Percentiles rank a stretch among this genome's conserved stretches.
phyloP scores from a whole-genome alignment of 306 rosid genomes.

The Bauhinia variegata region DNA sequence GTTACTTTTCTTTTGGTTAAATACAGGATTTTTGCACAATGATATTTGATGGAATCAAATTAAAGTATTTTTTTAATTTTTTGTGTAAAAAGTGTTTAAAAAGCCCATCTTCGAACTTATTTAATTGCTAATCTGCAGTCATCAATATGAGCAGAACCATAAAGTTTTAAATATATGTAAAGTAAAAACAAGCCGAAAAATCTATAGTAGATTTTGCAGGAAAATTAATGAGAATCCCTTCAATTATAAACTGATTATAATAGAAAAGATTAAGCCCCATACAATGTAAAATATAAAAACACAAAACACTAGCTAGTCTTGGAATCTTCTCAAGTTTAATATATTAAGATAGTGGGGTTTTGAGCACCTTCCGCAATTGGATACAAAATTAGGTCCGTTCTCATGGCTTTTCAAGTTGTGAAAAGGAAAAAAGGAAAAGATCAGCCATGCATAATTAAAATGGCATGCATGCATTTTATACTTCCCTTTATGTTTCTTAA shows the following conservation, averaged over 20 bases:
- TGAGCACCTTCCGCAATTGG: constrained; percentile 1
- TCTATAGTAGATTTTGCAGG: background rate
- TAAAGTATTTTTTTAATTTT: constrained; percentile 46
- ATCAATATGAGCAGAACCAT: constrained; percentile 30
- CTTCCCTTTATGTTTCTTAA: constrained; percentile 37
- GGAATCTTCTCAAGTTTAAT: constrained; percentile 10
- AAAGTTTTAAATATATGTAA: constrained; percentile 24
- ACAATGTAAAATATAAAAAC: no score
- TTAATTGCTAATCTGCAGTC: constrained; percentile 50
- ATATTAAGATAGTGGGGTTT: constrained; percentile 14
- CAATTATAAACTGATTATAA: background rate
- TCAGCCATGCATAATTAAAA: constrained; percentile 5
- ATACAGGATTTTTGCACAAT: constrained; percentile 41
- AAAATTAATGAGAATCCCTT: background rate
- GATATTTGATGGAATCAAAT: constrained; percentile 54
- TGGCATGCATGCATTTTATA: no score
- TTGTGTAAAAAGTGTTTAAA: constrained; percentile 45
- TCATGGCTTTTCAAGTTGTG: constrained; percentile 22
- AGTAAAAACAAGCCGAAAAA: background rate
- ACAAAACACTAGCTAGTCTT: no score
- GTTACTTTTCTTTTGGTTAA: background rate
- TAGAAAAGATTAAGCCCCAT: no score
- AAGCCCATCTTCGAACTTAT: constrained; percentile 66
- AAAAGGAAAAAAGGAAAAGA: constrained; percentile 16
- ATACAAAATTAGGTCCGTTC: constrained; percentile 1